Percentiles rank a stretch among this genome's conserved stretches.
Conservation (phyloP, 2,329 filamentous ascomycete species). For the Microascus cirrosus region DNA sequence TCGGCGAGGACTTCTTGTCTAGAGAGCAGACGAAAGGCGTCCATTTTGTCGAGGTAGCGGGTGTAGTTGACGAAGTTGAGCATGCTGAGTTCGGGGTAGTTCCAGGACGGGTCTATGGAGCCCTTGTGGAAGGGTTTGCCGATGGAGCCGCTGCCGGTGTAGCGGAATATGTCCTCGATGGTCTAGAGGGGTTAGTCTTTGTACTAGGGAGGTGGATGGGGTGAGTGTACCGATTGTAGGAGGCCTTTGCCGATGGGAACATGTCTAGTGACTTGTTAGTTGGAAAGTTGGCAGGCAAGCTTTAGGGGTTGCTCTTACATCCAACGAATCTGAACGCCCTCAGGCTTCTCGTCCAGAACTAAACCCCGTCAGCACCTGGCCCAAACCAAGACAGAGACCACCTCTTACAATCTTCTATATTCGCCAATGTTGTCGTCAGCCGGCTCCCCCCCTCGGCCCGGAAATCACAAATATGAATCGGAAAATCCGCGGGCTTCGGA, state of each 20-base stretch:
- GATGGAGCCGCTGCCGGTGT: conserved; percentile 1
- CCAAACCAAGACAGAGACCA: background rate
- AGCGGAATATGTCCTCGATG: conserved; percentile 5
- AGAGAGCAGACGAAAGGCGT: conserved; percentile 3
- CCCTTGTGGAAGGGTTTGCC: conserved; percentile 4
- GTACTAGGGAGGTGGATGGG: too few relatives aligned
- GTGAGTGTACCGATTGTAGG: background rate
- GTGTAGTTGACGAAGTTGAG: conserved; percentile 7
- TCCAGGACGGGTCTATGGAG: conserved; percentile 1
- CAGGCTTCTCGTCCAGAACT: conserved; percentile 2
- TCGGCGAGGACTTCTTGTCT: background rate
- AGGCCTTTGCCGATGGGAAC: conserved; percentile 1
- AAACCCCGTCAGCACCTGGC: background rate
- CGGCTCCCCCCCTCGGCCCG: background rate
- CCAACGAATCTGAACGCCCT: conserved; percentile 1
- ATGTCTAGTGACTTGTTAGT: background rate
- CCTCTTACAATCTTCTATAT: conserved; percentile 2
- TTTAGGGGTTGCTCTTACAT: background rate
- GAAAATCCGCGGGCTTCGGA: background rate
- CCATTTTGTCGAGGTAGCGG: conserved; percentile 4
- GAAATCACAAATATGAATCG: conserved; percentile 2
- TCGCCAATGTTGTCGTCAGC: background rate
- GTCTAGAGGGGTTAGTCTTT: background rate
- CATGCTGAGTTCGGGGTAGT: conserved; percentile 2
- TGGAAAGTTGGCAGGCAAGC: background rate